A percentile compares a stretch with the other conserved stretches of the same genome.
Evolutionary conservation across 805 yeast species (phyloP).

Genomic region (Lachancea waltii): DNA sequence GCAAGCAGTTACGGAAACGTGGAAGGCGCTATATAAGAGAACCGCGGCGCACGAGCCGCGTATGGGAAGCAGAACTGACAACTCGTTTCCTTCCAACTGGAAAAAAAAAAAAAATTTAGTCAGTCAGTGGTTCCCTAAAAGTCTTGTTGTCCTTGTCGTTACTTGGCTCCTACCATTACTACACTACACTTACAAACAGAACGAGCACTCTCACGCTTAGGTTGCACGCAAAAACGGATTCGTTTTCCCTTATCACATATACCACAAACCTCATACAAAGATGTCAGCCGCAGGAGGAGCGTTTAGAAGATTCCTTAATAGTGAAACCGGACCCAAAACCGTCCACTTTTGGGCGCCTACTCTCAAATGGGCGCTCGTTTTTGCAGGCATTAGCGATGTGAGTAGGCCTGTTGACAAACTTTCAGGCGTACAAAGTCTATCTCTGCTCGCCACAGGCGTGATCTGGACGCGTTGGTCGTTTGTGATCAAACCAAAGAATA

Average conservation of each 20-base stretch:
- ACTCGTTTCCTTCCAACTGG: too few species aligned
- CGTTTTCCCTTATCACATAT: too few species aligned
- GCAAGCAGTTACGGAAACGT: background rate
- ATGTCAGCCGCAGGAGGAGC: conserved; percentile 15
- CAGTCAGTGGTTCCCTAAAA: too few species aligned
- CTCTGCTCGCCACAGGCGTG: conserved; percentile 83
- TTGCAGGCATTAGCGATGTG: conserved; percentile 85
- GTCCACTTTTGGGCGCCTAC: conserved; percentile 92
- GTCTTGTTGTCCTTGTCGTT: too few species aligned
- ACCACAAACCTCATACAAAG: too few species aligned
- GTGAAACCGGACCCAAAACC: conserved; percentile 95
- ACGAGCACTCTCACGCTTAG: too few species aligned
- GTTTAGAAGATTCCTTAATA: conserved; percentile 64
- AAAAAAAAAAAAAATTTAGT: too few species aligned
- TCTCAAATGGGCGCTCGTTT: conserved; percentile 77
- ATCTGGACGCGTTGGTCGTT: conserved; percentile 99
- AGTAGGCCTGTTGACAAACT: conserved; percentile 87
- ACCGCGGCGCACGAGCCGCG: background rate
- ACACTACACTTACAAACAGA: too few species aligned
- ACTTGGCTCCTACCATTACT: too few species aligned
- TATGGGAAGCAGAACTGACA: too few species aligned
- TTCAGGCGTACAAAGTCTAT: conserved; percentile 62
- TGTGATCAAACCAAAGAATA: conserved; percentile 84
- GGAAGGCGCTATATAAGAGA: background rate
- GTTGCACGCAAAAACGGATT: too few species aligned